Evolutionary conservation across 495 filamentous ascomycete species (phyloP).

Genomic region (Penicillium lividum): DNA sequence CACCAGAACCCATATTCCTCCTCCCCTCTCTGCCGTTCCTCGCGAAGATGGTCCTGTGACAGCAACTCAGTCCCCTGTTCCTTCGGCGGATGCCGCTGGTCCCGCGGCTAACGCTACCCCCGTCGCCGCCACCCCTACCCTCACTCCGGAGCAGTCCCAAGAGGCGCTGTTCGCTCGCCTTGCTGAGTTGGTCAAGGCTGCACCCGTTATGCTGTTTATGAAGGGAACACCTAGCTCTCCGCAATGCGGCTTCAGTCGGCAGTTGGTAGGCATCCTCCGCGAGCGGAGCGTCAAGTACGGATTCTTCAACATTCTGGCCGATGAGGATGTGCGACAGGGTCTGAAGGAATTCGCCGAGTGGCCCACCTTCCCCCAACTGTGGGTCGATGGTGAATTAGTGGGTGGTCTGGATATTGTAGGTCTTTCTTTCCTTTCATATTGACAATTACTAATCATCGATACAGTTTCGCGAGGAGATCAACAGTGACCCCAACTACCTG

Average conservation of each 20-base stretch:
- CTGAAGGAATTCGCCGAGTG: conserved; percentile 94
- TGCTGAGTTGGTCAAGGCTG: conserved; percentile 81
- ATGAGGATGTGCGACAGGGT: conserved; percentile 95
- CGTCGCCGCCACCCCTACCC: conserved; percentile 29
- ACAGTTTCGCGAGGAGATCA: conserved; percentile 77
- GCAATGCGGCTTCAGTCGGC: conserved; percentile 92
- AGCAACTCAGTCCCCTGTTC: conserved; percentile 41
- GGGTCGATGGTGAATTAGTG: conserved; percentile 79
- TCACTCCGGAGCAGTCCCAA: conserved; percentile 60
- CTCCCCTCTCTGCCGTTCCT: conserved; percentile 48
- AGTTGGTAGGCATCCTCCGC: conserved; percentile 80
- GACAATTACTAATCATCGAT: conserved; percentile 24
- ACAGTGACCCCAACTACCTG: conserved; percentile 75
- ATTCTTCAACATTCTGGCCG: conserved; percentile 98
- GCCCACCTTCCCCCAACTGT: conserved; percentile 95
- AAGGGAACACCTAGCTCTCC: conserved; percentile 82
- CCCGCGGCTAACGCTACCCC: conserved; percentile 30
- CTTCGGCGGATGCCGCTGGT: conserved; percentile 47
- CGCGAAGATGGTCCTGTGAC: conserved; percentile 41
- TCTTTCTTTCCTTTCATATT: not conserved
- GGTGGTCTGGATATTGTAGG: conserved; percentile 95
- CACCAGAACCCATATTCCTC: conserved; percentile 50
- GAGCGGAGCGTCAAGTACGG: conserved; percentile 92
- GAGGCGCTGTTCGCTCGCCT: conserved; percentile 80
- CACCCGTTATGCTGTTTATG: conserved; percentile 95